phyloP scores from a whole-genome alignment of 192 early-diverging fungal species.

The Podila horticola region DNA sequence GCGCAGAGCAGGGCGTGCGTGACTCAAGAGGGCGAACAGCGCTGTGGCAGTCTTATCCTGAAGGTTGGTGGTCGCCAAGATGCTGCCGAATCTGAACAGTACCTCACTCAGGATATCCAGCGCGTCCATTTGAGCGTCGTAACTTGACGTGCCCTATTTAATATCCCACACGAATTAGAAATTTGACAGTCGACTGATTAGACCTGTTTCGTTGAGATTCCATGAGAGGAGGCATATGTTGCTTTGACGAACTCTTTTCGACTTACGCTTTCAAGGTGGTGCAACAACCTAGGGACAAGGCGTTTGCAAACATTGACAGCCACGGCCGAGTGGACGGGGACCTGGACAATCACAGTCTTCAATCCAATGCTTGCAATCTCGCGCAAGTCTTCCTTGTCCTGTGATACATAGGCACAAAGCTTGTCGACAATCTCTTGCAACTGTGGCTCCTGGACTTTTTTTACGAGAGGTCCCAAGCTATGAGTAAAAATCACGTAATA shows the following conservation, averaged over 20 bases:
- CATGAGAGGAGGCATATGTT: too few species aligned
- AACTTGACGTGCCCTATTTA: constrained; percentile 51
- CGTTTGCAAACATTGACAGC: constrained; percentile 65
- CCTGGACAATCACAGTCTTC: constrained; percentile 83
- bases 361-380: constrained; percentile 88
- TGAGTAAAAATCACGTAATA: neutral
- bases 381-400: constrained; percentile 75
- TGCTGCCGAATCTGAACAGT: constrained; percentile 73
- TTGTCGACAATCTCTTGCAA: constrained; percentile 75
- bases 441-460: constrained; percentile 74
- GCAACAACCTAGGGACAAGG: constrained; percentile 76
- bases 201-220: too few species aligned
- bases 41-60: constrained; percentile 70
- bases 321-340: constrained; percentile 62
- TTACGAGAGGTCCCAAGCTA: constrained; percentile 83
- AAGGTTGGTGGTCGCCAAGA: constrained; percentile 59
- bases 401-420: constrained; percentile 68
- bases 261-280: constrained; percentile 69
- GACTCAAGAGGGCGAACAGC: constrained; percentile 73
- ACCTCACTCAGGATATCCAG: constrained; percentile 83
- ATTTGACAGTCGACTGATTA: too few species aligned
- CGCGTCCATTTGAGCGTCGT: constrained; percentile 73
- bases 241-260: too few species aligned
- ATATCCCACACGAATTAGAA: too few species aligned
- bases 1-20: constrained; percentile 77